Base-by-base conservation (phyloP, 2,329 filamentous ascomycete species). In the Phialocephala sp. region DNA sequence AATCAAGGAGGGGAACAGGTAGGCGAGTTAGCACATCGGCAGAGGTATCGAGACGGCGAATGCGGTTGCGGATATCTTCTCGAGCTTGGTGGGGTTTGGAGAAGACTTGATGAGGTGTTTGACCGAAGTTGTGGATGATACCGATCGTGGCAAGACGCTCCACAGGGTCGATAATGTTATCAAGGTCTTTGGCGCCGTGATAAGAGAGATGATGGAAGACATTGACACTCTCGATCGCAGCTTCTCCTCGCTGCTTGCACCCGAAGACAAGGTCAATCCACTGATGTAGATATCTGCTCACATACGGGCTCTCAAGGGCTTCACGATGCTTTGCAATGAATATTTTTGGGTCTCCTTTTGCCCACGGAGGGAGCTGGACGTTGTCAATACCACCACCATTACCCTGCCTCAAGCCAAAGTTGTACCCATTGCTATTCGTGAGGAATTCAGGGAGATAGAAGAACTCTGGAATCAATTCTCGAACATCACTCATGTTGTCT, bases 191-290 rank as follows among this genome's bases (percentile, higher is more conserved):
- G 2, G 94, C 93, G 8, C 95, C 96, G 67, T 94, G 91, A 75
- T 99, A 99, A 0, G 94, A 98, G 22, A 97, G 84, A 76, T 97
- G 92, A 70, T 98, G 94, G 80, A 97, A 99, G 24, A 99, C 93
- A 73, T 99, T 99, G 47, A 94, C 87, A 22, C 90, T 92, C 70
- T 98, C 94, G 1, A 97, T 84, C 0, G 95, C 95, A 2, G 93
- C 91, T 64, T 98, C 94, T 39, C 95, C 95, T 60, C 91, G 89
- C 78, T 99, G 96, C 79, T 98, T 97, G 77, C 85, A 91, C 0
- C 95, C 95, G 77, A 99, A 99, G 4, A 99, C 86, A 4, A 99
- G 83, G 75, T 99, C 95, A 65, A 99, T 97, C 95, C 95, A 99
- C 70, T 91, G 87, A 75, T 98, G 94, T 18, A 99, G 81, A 71